A percentile compares a stretch with the other conserved stretches of the same genome.
These are phyloP conservation scores for Eragrostis curvula DNA, from an alignment of 176 grass and related monocot genomes.

Conservation along the genomic window DNA sequence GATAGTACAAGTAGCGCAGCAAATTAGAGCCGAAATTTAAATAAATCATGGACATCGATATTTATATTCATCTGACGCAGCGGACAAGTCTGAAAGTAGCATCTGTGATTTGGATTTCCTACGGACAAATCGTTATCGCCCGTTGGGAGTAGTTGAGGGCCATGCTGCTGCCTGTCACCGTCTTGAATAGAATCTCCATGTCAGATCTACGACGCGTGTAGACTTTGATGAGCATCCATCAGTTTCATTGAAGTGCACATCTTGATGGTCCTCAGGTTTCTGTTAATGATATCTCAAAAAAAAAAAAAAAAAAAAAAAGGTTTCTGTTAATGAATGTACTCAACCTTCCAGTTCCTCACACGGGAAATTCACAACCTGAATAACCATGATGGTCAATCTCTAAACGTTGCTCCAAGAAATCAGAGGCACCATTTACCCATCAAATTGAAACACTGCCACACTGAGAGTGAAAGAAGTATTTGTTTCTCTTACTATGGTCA, in stretches of 20 bases:
- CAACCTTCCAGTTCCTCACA: not conserved
- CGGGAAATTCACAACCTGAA: not conserved
- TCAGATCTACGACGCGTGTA: conserved; percentile 52
- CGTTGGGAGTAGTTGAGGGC: not conserved
- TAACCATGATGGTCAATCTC: not conserved
- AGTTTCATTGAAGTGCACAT: not conserved
- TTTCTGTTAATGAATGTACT: not conserved
- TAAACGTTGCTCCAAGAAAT: not conserved
- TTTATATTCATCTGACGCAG: not conserved
- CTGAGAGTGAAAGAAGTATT: no score
- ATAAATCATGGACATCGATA: not conserved
- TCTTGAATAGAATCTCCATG: conserved; percentile 36
- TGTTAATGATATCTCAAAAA: no score
- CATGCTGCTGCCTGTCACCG: not conserved
- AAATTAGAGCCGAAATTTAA: not conserved
- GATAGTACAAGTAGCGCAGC: conserved; percentile 1
- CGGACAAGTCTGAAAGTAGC: conserved; percentile 11
- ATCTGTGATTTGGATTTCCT: conserved; percentile 21
- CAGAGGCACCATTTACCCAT: not conserved
- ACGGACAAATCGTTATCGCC: conserved; percentile 21
- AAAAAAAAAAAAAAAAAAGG: no score
- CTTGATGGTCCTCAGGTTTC: not conserved
- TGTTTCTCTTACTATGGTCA: not conserved
- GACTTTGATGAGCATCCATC: conserved; percentile 21
- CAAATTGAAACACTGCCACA: no score